Percentiles rank a stretch among this genome's conserved stretches.
Conservation (phyloP, 2,329 filamentous ascomycete species). For the Fusarium longipes region DNA sequence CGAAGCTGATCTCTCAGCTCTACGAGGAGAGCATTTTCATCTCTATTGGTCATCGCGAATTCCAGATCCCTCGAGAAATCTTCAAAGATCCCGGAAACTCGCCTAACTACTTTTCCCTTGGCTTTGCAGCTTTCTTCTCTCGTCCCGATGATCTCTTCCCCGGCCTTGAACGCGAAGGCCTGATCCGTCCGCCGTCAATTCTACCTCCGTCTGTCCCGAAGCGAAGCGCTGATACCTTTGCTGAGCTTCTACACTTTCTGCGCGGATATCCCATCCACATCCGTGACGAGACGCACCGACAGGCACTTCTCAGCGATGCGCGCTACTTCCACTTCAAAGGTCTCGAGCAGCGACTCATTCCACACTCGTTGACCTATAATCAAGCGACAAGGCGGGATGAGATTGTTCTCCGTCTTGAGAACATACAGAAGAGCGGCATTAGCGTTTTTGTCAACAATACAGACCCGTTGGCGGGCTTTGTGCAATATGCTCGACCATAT, state of each 20-base stretch:
- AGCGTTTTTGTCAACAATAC: slow-evolving; percentile 64
- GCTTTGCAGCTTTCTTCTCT: slow-evolving; percentile 89
- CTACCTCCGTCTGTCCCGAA: slow-evolving; percentile 83
- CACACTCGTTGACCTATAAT: slow-evolving; percentile 81
- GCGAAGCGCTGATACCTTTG: slow-evolving; percentile 84
- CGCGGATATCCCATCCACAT: slow-evolving; percentile 87
- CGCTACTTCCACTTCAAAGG: slow-evolving; percentile 94
- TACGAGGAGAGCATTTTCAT: slow-evolving; percentile 94
- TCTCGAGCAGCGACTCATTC: slow-evolving; percentile 86
- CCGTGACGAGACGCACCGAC: slow-evolving; percentile 78
- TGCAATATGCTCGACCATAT: slow-evolving; percentile 86
- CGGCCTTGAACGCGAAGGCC: slow-evolving; percentile 79
- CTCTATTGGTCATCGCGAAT: slow-evolving; percentile 85
- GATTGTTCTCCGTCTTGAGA: slow-evolving; percentile 82
- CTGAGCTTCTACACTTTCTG: slow-evolving; percentile 82
- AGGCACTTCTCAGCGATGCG: slow-evolving; percentile 83
- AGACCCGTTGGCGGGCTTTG: slow-evolving; percentile 60
- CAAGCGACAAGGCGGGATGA: slow-evolving; percentile 74
- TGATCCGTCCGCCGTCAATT: slow-evolving; percentile 89
- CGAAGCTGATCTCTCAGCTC: slow-evolving; percentile 88
- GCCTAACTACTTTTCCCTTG: slow-evolving; percentile 96
- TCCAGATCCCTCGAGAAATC: slow-evolving; percentile 89
- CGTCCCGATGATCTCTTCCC: slow-evolving; percentile 85
- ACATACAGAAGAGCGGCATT: slow-evolving; percentile 89
- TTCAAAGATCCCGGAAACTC: slow-evolving; percentile 87